Conservation (phyloP, 352 stramenopile genomes). For the Pythium brassicae region DNA sequence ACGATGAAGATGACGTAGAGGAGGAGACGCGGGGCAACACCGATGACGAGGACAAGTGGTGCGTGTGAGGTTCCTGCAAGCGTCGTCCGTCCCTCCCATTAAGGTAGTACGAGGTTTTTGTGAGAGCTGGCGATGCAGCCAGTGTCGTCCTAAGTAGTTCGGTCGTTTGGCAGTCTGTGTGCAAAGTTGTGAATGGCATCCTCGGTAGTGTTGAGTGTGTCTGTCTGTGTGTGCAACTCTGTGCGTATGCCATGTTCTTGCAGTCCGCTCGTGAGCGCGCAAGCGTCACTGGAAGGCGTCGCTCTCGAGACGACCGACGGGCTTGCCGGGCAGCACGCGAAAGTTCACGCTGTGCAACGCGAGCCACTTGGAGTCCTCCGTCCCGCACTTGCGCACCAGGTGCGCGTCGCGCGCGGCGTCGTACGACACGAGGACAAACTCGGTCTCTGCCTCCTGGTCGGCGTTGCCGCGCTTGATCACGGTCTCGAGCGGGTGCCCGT, state of each 20-base stretch:
- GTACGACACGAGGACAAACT: slow-evolving; percentile 43
- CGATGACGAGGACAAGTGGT: slow-evolving; percentile 2
- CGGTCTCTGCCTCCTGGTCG: slow-evolving; percentile 38
- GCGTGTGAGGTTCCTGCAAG: neutral
- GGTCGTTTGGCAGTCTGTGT: neutral
- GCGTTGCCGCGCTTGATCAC: slow-evolving; percentile 33
- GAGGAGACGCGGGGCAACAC: neutral
- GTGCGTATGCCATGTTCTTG: neutral
- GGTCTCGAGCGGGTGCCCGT: slow-evolving; percentile 29
- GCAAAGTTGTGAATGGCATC: neutral
- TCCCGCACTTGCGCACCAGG: slow-evolving; percentile 37
- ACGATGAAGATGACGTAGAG: neutral
- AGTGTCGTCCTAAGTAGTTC: neutral
- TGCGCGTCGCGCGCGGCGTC: slow-evolving; percentile 37
- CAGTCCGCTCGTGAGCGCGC: neutral
- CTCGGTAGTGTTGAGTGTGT: neutral
- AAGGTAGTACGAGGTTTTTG: neutral
- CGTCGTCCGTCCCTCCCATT: too few species aligned
- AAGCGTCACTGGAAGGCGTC: neutral
- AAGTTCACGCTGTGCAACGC: slow-evolving; percentile 51
- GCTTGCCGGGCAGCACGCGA: slow-evolving; percentile 25
- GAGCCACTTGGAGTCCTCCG: slow-evolving; percentile 39
- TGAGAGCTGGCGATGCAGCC: neutral
- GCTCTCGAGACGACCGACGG: slow-evolving; percentile 23
- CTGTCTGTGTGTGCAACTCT: too few species aligned